A percentile compares a stretch with the other conserved stretches of the same genome.
Evolutionary conservation across 257 asterid genomes (phyloP).

Genomic region (Coffea eugenioides): DNA sequence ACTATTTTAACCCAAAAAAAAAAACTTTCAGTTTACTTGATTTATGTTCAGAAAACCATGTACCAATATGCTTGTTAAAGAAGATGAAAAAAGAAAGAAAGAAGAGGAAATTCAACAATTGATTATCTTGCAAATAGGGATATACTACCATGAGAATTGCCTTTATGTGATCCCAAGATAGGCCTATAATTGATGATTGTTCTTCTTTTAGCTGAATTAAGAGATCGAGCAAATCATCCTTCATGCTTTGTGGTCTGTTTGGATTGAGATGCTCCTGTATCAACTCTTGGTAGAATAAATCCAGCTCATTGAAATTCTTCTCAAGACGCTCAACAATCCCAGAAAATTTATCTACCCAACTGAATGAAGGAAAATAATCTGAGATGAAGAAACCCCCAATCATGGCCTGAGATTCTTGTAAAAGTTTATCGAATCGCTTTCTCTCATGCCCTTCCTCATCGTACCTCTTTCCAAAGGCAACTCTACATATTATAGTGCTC

Average conservation of each 20-base stretch:
- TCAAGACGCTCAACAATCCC: conserved; percentile 40
- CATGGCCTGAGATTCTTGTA: neutral
- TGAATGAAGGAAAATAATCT: neutral
- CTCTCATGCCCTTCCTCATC: neutral
- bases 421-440: neutral
- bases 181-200: neutral
- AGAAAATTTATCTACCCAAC: conserved; percentile 24
- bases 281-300: conserved; percentile 30
- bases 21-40: no score
- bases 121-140: no score
- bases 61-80: no score
- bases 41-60: no score
- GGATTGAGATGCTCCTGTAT: conserved; percentile 34
- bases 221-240: conserved; percentile 32
- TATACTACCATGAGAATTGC: conserved; percentile 6
- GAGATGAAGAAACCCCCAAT: neutral
- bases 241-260: neutral
- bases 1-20: no score
- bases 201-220: conserved; percentile 24
- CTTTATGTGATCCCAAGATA: conserved; percentile 3
- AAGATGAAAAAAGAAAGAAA: no score
- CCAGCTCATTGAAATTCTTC: conserved; percentile 18
- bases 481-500: neutral
- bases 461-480: conserved; percentile 4
- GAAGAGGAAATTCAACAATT: no score